A percentile compares a stretch with the other conserved stretches of the same genome.
Conservation (phyloP, 1,284 basidiomycete genomes). For the Pterula multifida region DNA sequence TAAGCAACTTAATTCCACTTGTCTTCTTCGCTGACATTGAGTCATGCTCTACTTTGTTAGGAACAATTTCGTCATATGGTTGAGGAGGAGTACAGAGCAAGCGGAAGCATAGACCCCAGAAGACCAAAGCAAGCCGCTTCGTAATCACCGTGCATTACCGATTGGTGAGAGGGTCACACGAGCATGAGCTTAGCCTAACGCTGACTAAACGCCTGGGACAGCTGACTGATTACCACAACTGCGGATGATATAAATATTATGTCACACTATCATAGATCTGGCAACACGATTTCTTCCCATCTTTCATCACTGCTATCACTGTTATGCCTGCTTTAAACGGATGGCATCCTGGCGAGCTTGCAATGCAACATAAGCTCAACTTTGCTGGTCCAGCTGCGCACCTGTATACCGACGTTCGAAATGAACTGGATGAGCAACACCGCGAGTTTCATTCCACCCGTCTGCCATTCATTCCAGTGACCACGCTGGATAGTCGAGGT, state of each 20-base stretch:
- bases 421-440: constrained; percentile 31
- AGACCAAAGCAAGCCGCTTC: neutral
- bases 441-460: constrained; percentile 28
- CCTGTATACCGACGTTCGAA: constrained; percentile 18
- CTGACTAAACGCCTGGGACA: neutral
- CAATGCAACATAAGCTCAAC: constrained; percentile 25
- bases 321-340: constrained; percentile 17
- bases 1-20: too few species aligned
- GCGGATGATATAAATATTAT: neutral
- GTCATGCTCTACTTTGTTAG: neutral
- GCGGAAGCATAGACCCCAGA: neutral
- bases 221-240: neutral
- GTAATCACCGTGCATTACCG: neutral
- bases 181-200: neutral
- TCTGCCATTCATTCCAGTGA: constrained; percentile 33
- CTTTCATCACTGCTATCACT: neutral
- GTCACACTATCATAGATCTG: neutral
- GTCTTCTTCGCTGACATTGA: too few species aligned
- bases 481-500: constrained; percentile 27
- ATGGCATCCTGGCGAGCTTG: constrained; percentile 33
- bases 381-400: constrained; percentile 17
- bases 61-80: neutral
- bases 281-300: neutral
- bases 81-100: neutral
- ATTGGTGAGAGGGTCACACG: neutral